These are phyloP conservation scores for Colletotrichum sp. DNA, from an alignment of 2,329 filamentous ascomycete genomes.

Conservation along the genomic window DNA sequence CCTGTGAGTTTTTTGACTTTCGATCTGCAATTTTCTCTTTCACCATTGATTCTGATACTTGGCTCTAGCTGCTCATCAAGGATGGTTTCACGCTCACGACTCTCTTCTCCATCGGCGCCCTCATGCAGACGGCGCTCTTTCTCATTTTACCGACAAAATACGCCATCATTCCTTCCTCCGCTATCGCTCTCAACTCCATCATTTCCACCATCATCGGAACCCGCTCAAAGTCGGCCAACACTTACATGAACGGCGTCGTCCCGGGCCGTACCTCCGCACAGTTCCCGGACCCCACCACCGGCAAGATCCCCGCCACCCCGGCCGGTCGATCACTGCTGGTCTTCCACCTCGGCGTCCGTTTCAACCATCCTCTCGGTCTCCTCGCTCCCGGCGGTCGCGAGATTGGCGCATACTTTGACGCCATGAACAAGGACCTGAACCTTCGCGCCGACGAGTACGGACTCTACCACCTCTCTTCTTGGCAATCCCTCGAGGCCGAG, in stretches of 20 bases:
- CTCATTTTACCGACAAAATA: constrained; percentile 37
- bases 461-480: constrained; percentile 48
- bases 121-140: constrained; percentile 37
- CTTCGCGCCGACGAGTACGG: constrained; percentile 48
- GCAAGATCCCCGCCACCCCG: constrained; percentile 29
- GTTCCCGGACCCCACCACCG: constrained; percentile 30
- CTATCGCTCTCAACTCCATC: constrained; percentile 33
- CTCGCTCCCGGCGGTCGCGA: constrained; percentile 49
- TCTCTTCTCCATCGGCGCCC: constrained; percentile 36
- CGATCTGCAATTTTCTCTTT: background rate
- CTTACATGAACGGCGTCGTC: constrained; percentile 30
- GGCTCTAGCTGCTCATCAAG: constrained; percentile 27
- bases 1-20: background rate
- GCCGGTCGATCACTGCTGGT: constrained; percentile 39
- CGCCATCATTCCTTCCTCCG: constrained; percentile 36
- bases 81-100: constrained; percentile 37
- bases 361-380: constrained; percentile 54
- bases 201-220: constrained; percentile 33
- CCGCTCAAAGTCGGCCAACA: constrained; percentile 22
- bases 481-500: constrained; percentile 39
- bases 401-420: constrained; percentile 40
- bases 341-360: constrained; percentile 50
- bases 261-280: constrained; percentile 38
- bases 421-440: constrained; percentile 41
- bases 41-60: background rate